Base-by-base conservation (phyloP, 306 rosid species). In the Castanospermum australe region DNA sequence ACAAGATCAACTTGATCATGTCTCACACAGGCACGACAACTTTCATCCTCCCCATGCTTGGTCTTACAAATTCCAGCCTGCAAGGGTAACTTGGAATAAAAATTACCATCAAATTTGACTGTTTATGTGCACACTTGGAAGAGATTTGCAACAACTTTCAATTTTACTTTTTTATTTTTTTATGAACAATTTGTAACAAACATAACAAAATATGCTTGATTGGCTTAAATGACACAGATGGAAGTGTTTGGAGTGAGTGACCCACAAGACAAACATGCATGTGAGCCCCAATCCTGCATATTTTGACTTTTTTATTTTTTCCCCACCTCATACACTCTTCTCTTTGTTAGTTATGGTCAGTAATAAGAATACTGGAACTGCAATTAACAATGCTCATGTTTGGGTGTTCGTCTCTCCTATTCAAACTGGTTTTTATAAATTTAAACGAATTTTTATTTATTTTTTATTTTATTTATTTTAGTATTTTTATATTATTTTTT, bases 11-110 rank as follows among this genome's bases (percentile, higher is more conserved):
- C 64, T 33, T 75, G 79, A 41, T 75, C 39, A 6, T 84, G 87
- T 84, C 84, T 61, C 82, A 9, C 63, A 61, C 33, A 61, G 59
- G 15, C 81, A 52, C 79, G 79, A 79, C 87, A 84, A 57, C 68
- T 76, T 73, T 84, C 39, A 54, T 44, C 79, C 36, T 67, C 2
- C 33, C 55, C 81, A 68, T 67, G 77, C 80, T 67, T 74, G 44
- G 50, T 62, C 41, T 47, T 48, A 9, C 28, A 36, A 72, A 17
- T 38, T 80, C 51, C 39, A 3, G 7, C 59, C 79, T 62, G 30
- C 7, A 8, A 39, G 52, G 28, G 60, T 10, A 51, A 45, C 59
- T 64, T 61, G 22, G 25, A 81, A 56, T 45, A 24, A 42, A 42
- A 66, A 56, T 44, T 44, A 78, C 57, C 66, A 54, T 42, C 12